Evolutionary conservation across 2,329 filamentous ascomycete species (phyloP).

Genomic region (Xylaria sp.): DNA sequence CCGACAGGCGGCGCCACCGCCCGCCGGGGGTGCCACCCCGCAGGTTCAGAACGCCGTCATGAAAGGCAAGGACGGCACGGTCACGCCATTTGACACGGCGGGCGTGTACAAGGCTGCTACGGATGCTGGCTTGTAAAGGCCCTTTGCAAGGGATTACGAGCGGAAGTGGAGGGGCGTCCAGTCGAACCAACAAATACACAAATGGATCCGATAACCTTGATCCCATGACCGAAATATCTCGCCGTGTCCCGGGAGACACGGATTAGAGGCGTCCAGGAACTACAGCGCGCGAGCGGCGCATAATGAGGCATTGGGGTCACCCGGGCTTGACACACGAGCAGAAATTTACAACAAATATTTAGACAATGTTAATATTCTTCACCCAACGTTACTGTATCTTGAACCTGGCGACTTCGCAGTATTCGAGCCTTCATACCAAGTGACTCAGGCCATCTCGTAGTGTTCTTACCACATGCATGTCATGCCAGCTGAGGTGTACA

Average conservation of each 20-base stretch:
- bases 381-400: background rate
- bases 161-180: conserved; percentile 9
- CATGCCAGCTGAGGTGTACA: no score
- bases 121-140: conserved; percentile 41
- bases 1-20: conserved; percentile 28
- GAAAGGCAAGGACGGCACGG: conserved; percentile 48
- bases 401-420: no score
- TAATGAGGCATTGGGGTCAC: background rate
- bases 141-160: conserved; percentile 1
- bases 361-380: background rate
- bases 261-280: conserved; percentile 15
- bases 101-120: conserved; percentile 47
- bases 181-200: conserved; percentile 10
- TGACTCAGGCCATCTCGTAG: no score
- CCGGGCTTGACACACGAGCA: background rate
- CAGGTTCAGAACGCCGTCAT: conserved; percentile 48
- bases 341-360: background rate
- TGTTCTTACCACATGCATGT: no score
- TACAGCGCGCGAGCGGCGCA: background rate
- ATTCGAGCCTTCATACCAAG: no score
- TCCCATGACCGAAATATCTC: conserved; percentile 8
- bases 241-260: conserved; percentile 1
- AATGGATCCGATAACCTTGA: conserved; percentile 12
- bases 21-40: conserved; percentile 30
- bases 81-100: conserved; percentile 48